Base-by-base conservation (phyloP, 306 rosid species). In the Gastrolobium villosum region DNA sequence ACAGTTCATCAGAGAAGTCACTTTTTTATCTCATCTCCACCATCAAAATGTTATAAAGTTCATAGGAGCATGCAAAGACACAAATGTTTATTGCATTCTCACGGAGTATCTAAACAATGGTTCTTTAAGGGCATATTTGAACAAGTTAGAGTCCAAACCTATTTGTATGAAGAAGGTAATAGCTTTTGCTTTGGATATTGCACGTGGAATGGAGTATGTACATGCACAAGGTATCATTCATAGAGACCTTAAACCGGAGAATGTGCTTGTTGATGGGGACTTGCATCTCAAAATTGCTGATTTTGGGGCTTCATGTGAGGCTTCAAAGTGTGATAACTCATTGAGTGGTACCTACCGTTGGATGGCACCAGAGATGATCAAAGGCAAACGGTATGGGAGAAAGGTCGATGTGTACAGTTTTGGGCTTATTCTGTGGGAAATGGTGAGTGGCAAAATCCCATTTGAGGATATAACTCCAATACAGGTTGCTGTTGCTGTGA, bases 401-500 rank as follows among this genome's bases (percentile, higher is more conserved):
- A 41, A 65, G 37, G 53, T 65, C 41, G 71, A 65, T 9, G 71
- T 41, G 37, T 65, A 65, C 0, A 65, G 71, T 43, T 65, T 65
- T 65, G 71, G 71, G 71, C 71, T 65, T 41, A 65, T 41, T 41
- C 45, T 65, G 2, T 65, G 53, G 71, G 71, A 65, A 37, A 46
- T 64, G 10, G 34, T 64, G 5, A 40, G 50, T 64, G 70, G 70
- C 2, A 14, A 3, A 15, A 3, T 64, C 3, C 70, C 49, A 2
- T 64, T 14, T 64, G 6, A 7, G 50, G 8, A 4, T 2, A 40
- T 65, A 32, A 30, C 14, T 2, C 53, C 70, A 5, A 1, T 41
- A 7, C 52, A 65, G 6, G 70, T 66, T 43, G 55, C 72, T 10
- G 2, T 28, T 43, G 71, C 37, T 0, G 71, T 65, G 9, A 1